Base-by-base conservation (phyloP, 2,329 filamentous ascomycete species). In the Xylaria polymorpha region DNA sequence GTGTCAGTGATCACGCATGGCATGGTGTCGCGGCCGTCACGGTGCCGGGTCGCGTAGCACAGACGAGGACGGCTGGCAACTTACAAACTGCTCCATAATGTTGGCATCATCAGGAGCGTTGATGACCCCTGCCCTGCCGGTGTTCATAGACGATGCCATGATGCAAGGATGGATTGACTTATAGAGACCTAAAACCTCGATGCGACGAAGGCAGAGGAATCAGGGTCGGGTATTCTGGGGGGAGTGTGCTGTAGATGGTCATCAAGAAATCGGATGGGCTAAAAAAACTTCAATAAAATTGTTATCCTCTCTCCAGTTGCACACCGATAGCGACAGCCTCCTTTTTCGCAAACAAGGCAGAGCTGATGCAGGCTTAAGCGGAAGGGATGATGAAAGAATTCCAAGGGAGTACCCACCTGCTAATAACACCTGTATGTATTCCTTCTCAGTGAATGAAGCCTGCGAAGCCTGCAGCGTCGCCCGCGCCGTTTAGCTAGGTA, bases 31-130 rank as follows among this genome's bases (percentile, higher is more conserved):
- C 58, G 66, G 53, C 50, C 46, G 51, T 58, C 53, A 20, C 62
- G 58, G 66, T 59, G 61, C 58, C 8, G 61, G 53, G 61, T 68
- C 67, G 66, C 64, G 60, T 67, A 53, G 67, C 66, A 70, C 66
- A 58, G 50, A 51, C 51, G 18, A 61, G 39, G 61, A 66, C 66
- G 64, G 74, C 55, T 58, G 67, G 65, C 55, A 67, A 82, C 86
- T 83, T 84, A 90, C 88, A 82, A 90, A 82, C 77, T 85, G 86
- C 73, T 87, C 86, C 83, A 90, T 85, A 74, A 79, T 82, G 70
- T 82, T 82, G 71, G 82, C 85, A 79, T 85, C 84, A 61, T 85
- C 82, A 71, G 83, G 78, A 73, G 87, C 84, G 77, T 85, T 82
- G 75, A 90, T 84, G 73, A 88, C 80, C 76, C 87, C 87, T 75